phyloP scores from a whole-genome alignment of 2,329 filamentous ascomycete genomes.

The Sporothrix globosa region DNA sequence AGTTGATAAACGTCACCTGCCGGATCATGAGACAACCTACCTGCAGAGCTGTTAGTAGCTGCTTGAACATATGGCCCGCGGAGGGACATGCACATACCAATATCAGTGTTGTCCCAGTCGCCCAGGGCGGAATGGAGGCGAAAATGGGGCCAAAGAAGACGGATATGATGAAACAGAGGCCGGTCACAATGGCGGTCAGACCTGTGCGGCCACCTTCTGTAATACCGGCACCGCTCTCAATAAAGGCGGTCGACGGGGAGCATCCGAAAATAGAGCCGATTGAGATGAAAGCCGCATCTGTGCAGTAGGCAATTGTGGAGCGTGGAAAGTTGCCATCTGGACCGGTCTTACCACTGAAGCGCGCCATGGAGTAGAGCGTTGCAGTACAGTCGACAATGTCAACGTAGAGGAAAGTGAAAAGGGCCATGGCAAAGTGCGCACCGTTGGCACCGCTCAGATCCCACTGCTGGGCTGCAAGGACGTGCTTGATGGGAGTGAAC shows the following conservation, averaged over 20 bases:
- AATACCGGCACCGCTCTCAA: constrained; percentile 76
- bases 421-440: constrained; percentile 68
- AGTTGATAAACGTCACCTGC: constrained; percentile 74
- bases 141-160: constrained; percentile 78
- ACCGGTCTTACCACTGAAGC: constrained; percentile 64
- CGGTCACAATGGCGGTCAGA: constrained; percentile 69
- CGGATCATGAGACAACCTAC: constrained; percentile 79
- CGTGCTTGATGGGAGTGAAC: constrained; percentile 70
- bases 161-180: constrained; percentile 70
- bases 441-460: constrained; percentile 57
- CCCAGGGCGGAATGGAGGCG: constrained; percentile 77
- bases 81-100: constrained; percentile 51
- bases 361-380: constrained; percentile 80
- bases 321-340: constrained; percentile 79
- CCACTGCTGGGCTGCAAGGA: constrained; percentile 69
- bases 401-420: constrained; percentile 79
- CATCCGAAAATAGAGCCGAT: constrained; percentile 70
- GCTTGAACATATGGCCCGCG: background rate
- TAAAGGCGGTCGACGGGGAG: constrained; percentile 73
- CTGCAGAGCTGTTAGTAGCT: constrained; percentile 42
- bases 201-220: constrained; percentile 75
- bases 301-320: constrained; percentile 77
- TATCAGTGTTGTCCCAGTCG: constrained; percentile 73
- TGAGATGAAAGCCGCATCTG: constrained; percentile 71
- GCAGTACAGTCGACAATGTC: constrained; percentile 79